Percentiles rank a stretch among this genome's conserved stretches.
Conservation (phyloP, 2,329 filamentous ascomycete species). For the Clarireedia hainanense region DNA sequence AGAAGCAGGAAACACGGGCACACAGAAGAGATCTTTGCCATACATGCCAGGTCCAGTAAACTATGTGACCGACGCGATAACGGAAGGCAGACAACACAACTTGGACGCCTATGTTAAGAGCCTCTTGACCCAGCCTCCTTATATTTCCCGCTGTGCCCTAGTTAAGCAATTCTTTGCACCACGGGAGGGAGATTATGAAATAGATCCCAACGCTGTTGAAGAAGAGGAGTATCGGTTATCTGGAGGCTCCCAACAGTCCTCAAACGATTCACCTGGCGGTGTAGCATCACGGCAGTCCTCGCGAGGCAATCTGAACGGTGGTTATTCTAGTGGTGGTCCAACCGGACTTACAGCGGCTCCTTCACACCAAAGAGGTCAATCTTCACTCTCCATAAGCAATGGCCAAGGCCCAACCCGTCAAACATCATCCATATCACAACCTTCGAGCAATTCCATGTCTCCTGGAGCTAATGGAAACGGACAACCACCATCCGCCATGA, state of each 20-base stretch:
- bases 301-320: conserved; percentile 52
- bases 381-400: conserved; percentile 26
- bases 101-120: conserved; percentile 95
- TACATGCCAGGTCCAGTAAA: conserved; percentile 98
- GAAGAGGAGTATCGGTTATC: conserved; percentile 70
- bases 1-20: conserved; percentile 80
- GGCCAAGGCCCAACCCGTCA: conserved; percentile 24
- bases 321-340: conserved; percentile 47
- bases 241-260: conserved; percentile 59
- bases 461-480: conserved; percentile 34
- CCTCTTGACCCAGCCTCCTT: conserved; percentile 69
- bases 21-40: conserved; percentile 73
- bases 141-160: conserved; percentile 76
- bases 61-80: conserved; percentile 96
- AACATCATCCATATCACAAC: conserved; percentile 36
- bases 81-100: conserved; percentile 84
- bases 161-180: conserved; percentile 90
- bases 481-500: conserved; percentile 52
- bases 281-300: conserved; percentile 59
- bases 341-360: conserved; percentile 45
- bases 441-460: conserved; percentile 47
- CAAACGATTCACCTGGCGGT: conserved; percentile 51
- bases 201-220: conserved; percentile 58
- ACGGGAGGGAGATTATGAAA: conserved; percentile 85
- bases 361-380: conserved; percentile 33